Evolutionary conservation across 164 flowering plant genomes (phyloP).

Genomic region (Nymphaea colorata): DNA sequence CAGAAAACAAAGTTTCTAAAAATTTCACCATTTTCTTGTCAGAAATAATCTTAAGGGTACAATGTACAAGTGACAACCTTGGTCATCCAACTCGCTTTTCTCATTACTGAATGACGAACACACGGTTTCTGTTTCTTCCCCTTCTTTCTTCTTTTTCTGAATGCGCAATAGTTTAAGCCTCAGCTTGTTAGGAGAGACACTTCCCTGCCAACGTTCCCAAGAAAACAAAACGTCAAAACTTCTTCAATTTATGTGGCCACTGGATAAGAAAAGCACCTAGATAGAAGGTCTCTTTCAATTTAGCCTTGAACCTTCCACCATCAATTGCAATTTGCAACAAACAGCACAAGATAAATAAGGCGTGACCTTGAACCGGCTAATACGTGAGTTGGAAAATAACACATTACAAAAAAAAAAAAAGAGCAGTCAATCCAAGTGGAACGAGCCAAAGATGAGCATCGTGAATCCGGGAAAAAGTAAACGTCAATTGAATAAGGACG

Average conservation of each 20-base stretch:
- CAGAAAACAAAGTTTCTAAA: not conserved
- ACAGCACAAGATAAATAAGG: too few relatives aligned
- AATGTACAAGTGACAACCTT: slow-evolving; percentile 19
- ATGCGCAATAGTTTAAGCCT: slow-evolving; percentile 55
- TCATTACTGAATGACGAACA: slow-evolving; percentile 35
- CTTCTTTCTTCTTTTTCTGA: slow-evolving; percentile 52
- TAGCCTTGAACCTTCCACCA: not conserved
- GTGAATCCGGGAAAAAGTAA: too few relatives aligned
- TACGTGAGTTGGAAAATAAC: too few relatives aligned
- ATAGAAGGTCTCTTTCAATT: not conserved
- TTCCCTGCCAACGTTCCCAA: slow-evolving; percentile 27
- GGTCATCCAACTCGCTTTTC: slow-evolving; percentile 20
- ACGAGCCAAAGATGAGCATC: too few relatives aligned
- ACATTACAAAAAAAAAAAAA: too few relatives aligned
- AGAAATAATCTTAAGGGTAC: too few relatives aligned
- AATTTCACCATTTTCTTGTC: not conserved
- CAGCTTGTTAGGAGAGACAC: slow-evolving; percentile 66
- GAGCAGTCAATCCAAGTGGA: too few relatives aligned
- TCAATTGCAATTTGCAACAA: too few relatives aligned
- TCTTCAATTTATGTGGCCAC: not conserved
- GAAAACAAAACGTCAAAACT: not conserved
- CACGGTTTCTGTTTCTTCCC: slow-evolving; percentile 29
- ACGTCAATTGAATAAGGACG: too few relatives aligned
- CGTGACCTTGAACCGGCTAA: too few relatives aligned
- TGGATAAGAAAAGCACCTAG: not conserved